Evolutionary conservation across 108 stramenopile species (phyloP), one percentile per base, ranked within the genome.

Genomic region (Discostella stelligeroides): DNA sequence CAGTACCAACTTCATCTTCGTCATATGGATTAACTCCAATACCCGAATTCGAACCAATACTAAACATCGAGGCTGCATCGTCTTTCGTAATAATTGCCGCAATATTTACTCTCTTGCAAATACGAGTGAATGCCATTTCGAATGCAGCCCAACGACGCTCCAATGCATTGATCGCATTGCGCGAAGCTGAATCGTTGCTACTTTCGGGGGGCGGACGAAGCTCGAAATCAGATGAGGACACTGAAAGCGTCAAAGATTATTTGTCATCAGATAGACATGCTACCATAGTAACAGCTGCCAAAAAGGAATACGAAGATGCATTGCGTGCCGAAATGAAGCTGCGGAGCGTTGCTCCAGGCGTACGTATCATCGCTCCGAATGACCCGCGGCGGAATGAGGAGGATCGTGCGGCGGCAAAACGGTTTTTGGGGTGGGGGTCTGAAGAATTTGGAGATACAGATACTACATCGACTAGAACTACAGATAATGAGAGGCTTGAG

Each of bases 221-320:
- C 29, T 51, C 14, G 65, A 73, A 24, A n/a, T n/a, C n/a, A n/a
- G n/a, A n/a, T n/a, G n/a, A n/a, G n/a, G n/a, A n/a, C n/a, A n/a
- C n/a, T n/a, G n/a, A n/a, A n/a, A n/a, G n/a, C n/a, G n/a, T n/a
- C n/a, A n/a, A n/a, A n/a, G n/a, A n/a, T n/a, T n/a, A n/a, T n/a
- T n/a, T n/a, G n/a, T n/a, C n/a, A n/a, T n/a, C n/a, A n/a, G n/a
- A n/a, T n/a, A n/a, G n/a, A n/a, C n/a, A n/a, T n/a, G n/a, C n/a
- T n/a, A n/a, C n/a, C n/a, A n/a, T n/a, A n/a, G n/a, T n/a, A n/a
- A n/a, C n/a, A n/a, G n/a, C n/a, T n/a, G n/a, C n/a, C n/a, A n/a
- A n/a, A n/a, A n/a, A n/a, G n/a, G n/a, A n/a, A n/a, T 91, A 86
- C 54, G 84, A 86, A 53, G 55, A 66, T 9, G 87, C 89, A 17